Percentiles rank a stretch among this genome's conserved stretches.
Evolutionary conservation across 306 rosid genomes (phyloP).

Genomic region (Sicyos baderoa): DNA sequence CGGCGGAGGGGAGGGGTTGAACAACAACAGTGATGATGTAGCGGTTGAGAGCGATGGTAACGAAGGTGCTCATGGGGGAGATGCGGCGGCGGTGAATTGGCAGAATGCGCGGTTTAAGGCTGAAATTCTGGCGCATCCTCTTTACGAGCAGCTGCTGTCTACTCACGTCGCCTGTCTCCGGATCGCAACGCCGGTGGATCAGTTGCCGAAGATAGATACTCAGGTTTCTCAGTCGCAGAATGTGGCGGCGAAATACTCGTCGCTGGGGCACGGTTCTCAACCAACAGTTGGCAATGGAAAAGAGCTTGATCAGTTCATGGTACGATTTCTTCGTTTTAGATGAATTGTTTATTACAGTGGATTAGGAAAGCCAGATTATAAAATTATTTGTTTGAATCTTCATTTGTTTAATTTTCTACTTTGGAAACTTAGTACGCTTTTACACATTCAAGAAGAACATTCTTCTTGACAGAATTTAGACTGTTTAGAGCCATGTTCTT

Average conservation of each 20-base stretch:
- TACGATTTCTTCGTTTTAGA: slow-evolving; percentile 25
- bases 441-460: background rate
- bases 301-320: slow-evolving; percentile 95
- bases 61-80: slow-evolving; percentile 21
- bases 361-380: background rate
- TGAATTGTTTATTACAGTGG: slow-evolving; percentile 2
- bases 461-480: background rate
- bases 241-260: slow-evolving; percentile 24
- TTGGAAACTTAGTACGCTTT: slow-evolving; percentile 5
- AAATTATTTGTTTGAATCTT: background rate
- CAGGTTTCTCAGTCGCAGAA: slow-evolving; percentile 87
- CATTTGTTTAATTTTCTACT: too few relatives aligned
- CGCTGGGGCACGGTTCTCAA: slow-evolving; percentile 40
- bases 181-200: slow-evolving; percentile 94
- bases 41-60: slow-evolving; percentile 36
- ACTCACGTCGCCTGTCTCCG: slow-evolving; percentile 85
- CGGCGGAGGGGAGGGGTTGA: slow-evolving; percentile 6
- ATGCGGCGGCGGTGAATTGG: slow-evolving; percentile 48
- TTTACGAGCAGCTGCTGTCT: slow-evolving; percentile 73
- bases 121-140: slow-evolving; percentile 68
- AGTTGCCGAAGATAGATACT: slow-evolving; percentile 88
- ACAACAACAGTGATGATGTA: slow-evolving; percentile 37
- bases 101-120: slow-evolving; percentile 68
- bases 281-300: slow-evolving; percentile 52
- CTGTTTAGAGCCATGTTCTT: too few relatives aligned